Evolutionary conservation across 257 asterid genomes (phyloP).

Genomic region (Primulina eburnea): DNA sequence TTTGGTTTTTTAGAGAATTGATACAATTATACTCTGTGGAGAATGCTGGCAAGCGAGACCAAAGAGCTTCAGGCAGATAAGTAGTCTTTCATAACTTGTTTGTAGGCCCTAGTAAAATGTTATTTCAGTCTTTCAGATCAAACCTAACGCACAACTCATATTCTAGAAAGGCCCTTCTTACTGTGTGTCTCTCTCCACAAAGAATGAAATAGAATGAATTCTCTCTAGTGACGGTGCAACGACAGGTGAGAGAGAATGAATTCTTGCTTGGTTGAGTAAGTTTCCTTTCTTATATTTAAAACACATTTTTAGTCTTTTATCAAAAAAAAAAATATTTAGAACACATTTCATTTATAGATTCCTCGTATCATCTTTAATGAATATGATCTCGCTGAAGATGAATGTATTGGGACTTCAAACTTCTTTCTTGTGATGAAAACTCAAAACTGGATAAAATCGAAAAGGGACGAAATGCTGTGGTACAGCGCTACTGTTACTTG

Average conservation of each 20-base stretch:
- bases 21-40: neutral
- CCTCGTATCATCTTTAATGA: neutral
- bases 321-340: too few species aligned
- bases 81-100: neutral
- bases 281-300: neutral
- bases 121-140: neutral
- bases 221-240: too few species aligned
- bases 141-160: neutral
- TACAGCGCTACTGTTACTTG: too few species aligned
- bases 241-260: too few species aligned
- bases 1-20: neutral
- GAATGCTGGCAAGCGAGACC: neutral
- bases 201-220: too few species aligned
- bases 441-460: too few species aligned
- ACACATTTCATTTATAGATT: too few species aligned
- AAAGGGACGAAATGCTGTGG: too few species aligned
- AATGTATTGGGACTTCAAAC: too few species aligned
- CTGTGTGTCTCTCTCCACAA: neutral
- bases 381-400: neutral
- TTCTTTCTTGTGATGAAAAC: too few species aligned
- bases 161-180: neutral
- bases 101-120: neutral
- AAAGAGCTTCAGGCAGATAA: neutral
- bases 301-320: too few species aligned
- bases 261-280: neutral